Percentiles rank a stretch among this genome's conserved stretches.
These are phyloP conservation scores for Brassica incana DNA, from an alignment of 345 rosid species.

Conservation along the genomic window DNA sequence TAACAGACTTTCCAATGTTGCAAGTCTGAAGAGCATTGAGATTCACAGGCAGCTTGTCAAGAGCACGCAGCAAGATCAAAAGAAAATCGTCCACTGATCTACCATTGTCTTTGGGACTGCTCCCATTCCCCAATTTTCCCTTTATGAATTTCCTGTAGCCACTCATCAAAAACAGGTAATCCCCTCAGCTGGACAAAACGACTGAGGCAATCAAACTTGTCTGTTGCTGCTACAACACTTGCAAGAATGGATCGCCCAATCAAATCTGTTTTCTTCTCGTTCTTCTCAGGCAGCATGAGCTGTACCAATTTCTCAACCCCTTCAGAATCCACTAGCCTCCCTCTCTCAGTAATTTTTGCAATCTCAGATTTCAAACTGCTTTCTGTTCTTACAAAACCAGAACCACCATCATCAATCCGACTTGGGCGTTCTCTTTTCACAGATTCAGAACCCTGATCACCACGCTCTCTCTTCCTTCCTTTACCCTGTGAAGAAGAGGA, in stretches of 20 bases:
- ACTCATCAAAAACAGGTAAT: conserved; percentile 82
- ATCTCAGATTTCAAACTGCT: conserved; percentile 64
- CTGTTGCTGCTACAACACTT: conserved; percentile 78
- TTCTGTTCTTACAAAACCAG: conserved; percentile 58
- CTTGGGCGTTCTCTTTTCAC: conserved; percentile 68
- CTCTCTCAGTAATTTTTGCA: conserved; percentile 72
- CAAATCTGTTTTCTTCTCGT: conserved; percentile 76
- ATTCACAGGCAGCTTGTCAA: conserved; percentile 90
- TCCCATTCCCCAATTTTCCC: conserved; percentile 76
- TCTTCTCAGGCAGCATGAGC: conserved; percentile 56
- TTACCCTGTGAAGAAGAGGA: conserved; percentile 67
- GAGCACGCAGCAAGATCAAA: conserved; percentile 72
- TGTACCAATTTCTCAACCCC: conserved; percentile 85
- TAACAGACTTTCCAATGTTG: conserved; percentile 89
- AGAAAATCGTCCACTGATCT: conserved; percentile 72
- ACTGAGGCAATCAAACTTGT: conserved; percentile 77
- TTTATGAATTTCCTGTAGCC: conserved; percentile 96
- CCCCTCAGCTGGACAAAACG: conserved; percentile 86
- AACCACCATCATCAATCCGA: conserved; percentile 69
- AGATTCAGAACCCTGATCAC: conserved; percentile 70
- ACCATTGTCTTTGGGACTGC: conserved; percentile 49
- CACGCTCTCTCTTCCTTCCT: conserved; percentile 92
- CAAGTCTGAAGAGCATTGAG: conserved; percentile 91
- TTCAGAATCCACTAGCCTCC: conserved; percentile 70
- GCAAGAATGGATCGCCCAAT: conserved; percentile 62